Evolutionary conservation across 306 rosid genomes (phyloP).

Genomic region (Gleditsia sinensis): DNA sequence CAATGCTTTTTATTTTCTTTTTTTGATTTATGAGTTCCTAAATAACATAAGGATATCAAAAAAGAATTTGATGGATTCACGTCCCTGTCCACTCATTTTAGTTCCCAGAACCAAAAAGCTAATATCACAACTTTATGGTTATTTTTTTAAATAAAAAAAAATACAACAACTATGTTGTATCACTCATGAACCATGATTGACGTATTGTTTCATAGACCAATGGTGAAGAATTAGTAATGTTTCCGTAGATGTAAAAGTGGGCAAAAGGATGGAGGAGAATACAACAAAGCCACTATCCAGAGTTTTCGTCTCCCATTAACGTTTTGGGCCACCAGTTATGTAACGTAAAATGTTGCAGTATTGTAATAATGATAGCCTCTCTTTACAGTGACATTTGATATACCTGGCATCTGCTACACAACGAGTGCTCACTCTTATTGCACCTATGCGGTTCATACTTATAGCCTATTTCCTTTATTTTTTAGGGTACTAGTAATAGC

Average conservation of each 20-base stretch:
- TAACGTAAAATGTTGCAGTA: neutral
- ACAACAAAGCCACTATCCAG: neutral
- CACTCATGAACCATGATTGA: neutral
- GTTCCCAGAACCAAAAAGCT: too few species aligned
- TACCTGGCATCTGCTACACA: neutral
- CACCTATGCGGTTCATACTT: too few species aligned
- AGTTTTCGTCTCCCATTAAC: neutral
- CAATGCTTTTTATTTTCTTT: too few species aligned
- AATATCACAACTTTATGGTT: too few species aligned
- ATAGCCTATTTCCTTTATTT: neutral
- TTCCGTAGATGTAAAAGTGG: neutral
- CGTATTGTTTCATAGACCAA: neutral
- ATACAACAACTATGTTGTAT: neutral
- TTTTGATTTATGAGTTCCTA: too few species aligned
- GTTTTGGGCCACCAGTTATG: conserved; percentile 5
- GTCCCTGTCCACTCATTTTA: too few species aligned
- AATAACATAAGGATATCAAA: too few species aligned
- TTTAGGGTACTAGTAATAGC: neutral
- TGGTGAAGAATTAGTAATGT: neutral
- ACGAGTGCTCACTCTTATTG: too few species aligned
- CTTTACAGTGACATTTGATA: neutral
- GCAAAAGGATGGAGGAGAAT: neutral
- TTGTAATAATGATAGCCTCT: neutral
- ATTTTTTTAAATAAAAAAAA: too few species aligned
- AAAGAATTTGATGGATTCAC: too few species aligned